Evolutionary conservation across 1,284 basidiomycete genomes (phyloP).

Genomic region (Trametes versicolor): DNA sequence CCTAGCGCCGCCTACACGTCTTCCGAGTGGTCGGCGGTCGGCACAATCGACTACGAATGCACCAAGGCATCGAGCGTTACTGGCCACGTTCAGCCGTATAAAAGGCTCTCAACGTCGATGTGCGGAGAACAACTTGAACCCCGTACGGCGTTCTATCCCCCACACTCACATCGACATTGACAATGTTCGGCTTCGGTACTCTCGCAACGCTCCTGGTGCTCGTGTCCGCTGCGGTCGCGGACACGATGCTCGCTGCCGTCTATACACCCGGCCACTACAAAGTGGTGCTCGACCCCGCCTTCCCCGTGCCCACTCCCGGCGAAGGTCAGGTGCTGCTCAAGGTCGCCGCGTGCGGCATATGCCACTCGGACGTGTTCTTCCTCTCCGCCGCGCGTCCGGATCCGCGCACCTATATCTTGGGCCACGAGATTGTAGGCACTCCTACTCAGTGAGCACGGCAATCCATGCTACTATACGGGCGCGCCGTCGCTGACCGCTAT

Average conservation of each 20-base stretch:
- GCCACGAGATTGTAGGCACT: conserved; percentile 28
- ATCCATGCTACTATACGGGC: not conserved
- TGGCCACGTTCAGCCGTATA: no score
- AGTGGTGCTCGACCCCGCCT: conserved; percentile 20
- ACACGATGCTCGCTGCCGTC: conserved; percentile 26
- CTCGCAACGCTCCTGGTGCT: not conserved
- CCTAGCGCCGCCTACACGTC: no score
- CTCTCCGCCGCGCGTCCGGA: conserved; percentile 22
- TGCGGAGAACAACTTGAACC: not conserved
- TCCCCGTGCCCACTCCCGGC: conserved; percentile 21
- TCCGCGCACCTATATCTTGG: conserved; percentile 22
- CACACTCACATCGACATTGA: not conserved
- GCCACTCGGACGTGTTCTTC: conserved; percentile 29
- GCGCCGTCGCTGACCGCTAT: not conserved
- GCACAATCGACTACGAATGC: no score
- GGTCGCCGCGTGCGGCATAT: conserved; percentile 24
- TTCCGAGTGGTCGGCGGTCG: no score
- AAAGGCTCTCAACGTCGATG: no score
- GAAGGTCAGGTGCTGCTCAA: conserved; percentile 23
- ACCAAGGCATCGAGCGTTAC: not conserved
- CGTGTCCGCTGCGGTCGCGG: not conserved
- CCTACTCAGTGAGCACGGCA: conserved; percentile 14
- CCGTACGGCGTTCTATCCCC: not conserved
- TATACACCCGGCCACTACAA: conserved; percentile 23
- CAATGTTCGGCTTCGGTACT: not conserved